A percentile compares a stretch with the other conserved stretches of the same genome.
Evolutionary conservation across 208 protist genomes (phyloP).

Genomic region (Wallacemonas sp.): DNA sequence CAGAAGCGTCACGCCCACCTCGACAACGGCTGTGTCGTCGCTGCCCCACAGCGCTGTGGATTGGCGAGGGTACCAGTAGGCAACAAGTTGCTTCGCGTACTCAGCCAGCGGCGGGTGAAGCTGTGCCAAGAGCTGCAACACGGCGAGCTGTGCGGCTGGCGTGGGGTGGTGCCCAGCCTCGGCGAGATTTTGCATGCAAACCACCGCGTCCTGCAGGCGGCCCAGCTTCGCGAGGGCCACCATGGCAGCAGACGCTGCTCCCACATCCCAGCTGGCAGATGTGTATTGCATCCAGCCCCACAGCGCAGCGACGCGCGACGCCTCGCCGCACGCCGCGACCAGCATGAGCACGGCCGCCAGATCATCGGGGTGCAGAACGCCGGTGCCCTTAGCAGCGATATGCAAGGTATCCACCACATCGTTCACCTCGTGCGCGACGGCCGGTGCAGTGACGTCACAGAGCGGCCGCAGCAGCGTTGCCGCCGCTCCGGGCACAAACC

Average conservation of each 20-base stretch:
- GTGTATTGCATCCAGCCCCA: constrained; percentile 88
- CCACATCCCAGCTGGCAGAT: constrained; percentile 67
- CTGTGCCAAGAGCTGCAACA: constrained; percentile 42
- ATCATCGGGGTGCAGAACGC: constrained; percentile 47
- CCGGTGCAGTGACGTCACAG: constrained; percentile 33
- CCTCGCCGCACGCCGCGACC: constrained; percentile 24
- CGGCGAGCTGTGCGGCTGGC: constrained; percentile 43
- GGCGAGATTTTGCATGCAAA: constrained; percentile 56
- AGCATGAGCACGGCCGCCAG: constrained; percentile 51
- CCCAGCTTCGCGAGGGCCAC: constrained; percentile 35
- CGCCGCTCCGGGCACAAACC: constrained; percentile 36
- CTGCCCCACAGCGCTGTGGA: constrained; percentile 19
- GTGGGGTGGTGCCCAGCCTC: constrained; percentile 50
- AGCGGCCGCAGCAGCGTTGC: constrained; percentile 44
- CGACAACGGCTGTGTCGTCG: constrained; percentile 11
- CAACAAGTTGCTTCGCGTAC: constrained; percentile 78
- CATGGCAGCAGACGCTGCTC: constrained; percentile 53
- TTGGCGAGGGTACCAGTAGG: constrained; percentile 57
- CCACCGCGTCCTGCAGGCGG: constrained; percentile 51
- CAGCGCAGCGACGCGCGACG: constrained; percentile 29
- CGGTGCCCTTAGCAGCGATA: constrained; percentile 32
- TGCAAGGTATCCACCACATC: constrained; percentile 48
- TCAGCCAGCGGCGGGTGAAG: constrained; percentile 36
- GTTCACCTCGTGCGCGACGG: constrained; percentile 16
- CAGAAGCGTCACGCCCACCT: constrained; percentile 50